Base-by-base conservation (phyloP, 2,329 filamentous ascomycete species). In the Fusarium euwallaceae region DNA sequence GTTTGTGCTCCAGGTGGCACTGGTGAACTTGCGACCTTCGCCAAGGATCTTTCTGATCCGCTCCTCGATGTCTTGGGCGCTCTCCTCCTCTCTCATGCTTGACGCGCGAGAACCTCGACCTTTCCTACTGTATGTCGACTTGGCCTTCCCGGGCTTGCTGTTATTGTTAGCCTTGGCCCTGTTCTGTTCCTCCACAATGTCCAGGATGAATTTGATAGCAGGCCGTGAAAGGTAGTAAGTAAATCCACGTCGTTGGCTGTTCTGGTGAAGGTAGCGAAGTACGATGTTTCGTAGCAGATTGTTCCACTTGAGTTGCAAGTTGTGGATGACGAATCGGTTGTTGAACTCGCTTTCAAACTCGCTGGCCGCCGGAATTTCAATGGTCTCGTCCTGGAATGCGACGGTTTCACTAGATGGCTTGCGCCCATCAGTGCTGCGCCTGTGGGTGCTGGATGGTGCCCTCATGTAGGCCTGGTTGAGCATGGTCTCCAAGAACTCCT, bases 281-380 rank as follows among this genome's bases (percentile, higher is more conserved):
- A 99, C 97, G 78, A 98, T 98, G 80, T 99, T 98, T 69, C 97
- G 92, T 41, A 99, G 85, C 12, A 95, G 91, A 78, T 99, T 99
- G 85, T 98, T 98, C 97, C 97, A 99, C 83, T 99, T 99, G 67
- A 99, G 86, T 80, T 99, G 97, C 81, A 97, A 90, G 78, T 99
- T 99, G 86, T 99, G 97, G 62, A 99, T 93, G 77, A 98, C 96
- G 85, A 99, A 99, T 2, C 97, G 93, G 80, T 99, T 99, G 81
- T 97, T 97, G 87, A 98, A 99, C 81, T 98, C 95, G 82, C 94
- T 98, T 59, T 94, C 92, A 76, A 96, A 96, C 75, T 98, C 95
- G 17, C 93, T 90, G 4, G 92, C 90, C 1, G 92, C 90, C 4
- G 92, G 91, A 2, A 92, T 89, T 73, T 94, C 92, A 63, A 93